Conservation (phyloP, 768 basidiomycete genomes). For the Hericium coralloides region DNA sequence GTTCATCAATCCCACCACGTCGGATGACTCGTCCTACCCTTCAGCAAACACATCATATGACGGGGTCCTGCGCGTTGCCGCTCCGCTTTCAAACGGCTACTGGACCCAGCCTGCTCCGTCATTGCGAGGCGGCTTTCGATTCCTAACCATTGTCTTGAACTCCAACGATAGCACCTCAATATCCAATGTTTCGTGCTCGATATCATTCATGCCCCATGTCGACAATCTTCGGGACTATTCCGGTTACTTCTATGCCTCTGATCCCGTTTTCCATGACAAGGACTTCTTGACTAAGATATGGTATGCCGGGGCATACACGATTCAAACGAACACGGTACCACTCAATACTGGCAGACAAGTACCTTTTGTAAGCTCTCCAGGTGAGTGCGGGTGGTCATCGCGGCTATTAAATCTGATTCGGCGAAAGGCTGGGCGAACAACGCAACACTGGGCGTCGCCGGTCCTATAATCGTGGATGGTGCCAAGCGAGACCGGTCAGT, state of each 20-base stretch:
- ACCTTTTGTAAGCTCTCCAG: constrained; percentile 33
- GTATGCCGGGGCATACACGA: constrained; percentile 56
- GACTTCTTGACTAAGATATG: constrained; percentile 49
- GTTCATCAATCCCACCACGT: constrained; percentile 43
- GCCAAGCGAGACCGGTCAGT: constrained; percentile 55
- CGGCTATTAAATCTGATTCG: background rate
- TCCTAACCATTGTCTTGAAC: constrained; percentile 37
- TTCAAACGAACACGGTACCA: constrained; percentile 47
- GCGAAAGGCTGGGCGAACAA: constrained; percentile 43
- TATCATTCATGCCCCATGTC: constrained; percentile 47
- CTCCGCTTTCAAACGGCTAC: constrained; percentile 27
- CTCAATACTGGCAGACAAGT: constrained; percentile 41
- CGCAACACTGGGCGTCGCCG: constrained; percentile 43
- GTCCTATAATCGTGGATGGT: constrained; percentile 54
- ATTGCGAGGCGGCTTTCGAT: constrained; percentile 46
- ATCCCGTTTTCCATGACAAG: constrained; percentile 34
- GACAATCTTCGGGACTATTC: constrained; percentile 37
- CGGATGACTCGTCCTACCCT: constrained; percentile 35
- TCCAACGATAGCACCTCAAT: constrained; percentile 27
- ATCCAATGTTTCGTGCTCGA: constrained; percentile 40
- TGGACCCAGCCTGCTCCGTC: constrained; percentile 40
- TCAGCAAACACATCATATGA: constrained; percentile 36
- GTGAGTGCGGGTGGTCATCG: constrained; percentile 12
- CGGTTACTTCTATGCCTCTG: constrained; percentile 43
- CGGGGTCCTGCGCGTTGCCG: constrained; percentile 30